Base-by-base conservation (phyloP, 257 asterid species). In the Verbena officinalis region DNA sequence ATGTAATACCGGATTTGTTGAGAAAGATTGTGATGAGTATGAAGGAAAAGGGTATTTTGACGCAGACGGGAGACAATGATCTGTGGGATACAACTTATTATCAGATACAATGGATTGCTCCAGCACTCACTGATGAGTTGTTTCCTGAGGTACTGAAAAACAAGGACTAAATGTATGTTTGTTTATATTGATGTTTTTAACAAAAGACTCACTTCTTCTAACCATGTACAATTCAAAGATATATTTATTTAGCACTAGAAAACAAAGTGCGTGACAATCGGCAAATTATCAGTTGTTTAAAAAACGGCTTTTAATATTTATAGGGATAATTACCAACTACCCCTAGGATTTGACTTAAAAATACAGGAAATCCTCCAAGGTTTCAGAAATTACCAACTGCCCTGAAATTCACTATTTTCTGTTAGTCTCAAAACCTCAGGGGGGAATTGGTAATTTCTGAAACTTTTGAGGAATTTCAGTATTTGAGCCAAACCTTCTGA, bases 31-130 rank as follows among this genome's bases (percentile, higher is more conserved):
- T 90, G 62, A 46, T 52, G 46, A 70, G 60, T n/a, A 93, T 90
- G 99, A 93, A 84, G 84, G 90, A 88, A 45, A 70, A 73, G 14
- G 86, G 58, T 23, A 77, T 94, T 55, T 50, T 94, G 70, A 76
- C 65, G 31, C 79, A 72, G 51, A 67, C 59, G 30, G 96, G 80
- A 23, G 95, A 84, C 19, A 92, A 89, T 72, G 95, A 90, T 64
- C 36, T 91, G 68, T 91, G 95, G 96, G 96, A 91, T 48, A 83
- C 85, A 19, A 88, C 96, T 3, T 82, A 69, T 50, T 78, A 83
- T 69, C 98, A 91, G 80, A 88, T 88, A 65, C 95, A 91, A 70
- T 90, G 97, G 95, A 90, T 90, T 27, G 91, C 92, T 73, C 99
- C 99, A 0, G 74, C 85, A 4, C 83, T 90, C 36, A 84, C 89